Base-by-base conservation (phyloP, 768 basidiomycete species). In the Pulveroboletus sp. region DNA sequence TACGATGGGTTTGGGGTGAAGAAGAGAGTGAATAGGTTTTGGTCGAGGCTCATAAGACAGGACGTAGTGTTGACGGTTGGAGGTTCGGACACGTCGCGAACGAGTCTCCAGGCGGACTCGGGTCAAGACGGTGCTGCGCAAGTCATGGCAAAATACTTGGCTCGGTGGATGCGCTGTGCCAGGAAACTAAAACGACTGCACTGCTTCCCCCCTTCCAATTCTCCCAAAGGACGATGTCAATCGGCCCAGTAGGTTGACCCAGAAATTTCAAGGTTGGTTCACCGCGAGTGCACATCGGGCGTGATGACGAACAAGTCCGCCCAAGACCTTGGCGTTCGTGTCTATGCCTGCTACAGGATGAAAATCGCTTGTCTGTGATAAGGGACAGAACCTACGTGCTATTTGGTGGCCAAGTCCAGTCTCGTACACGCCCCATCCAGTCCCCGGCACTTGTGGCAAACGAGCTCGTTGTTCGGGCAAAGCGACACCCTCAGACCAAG, bases 1-100 rank as follows among this genome's bases (percentile, higher is more conserved):
- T 83, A 76, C 35, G 82, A 76, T 50, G 79, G 68, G 63, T 78
- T 79, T 6, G 80, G 79, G 0, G 77, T 76, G 49, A 90, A 69
- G 55, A 77, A 68, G 47, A 93, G 81, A 3, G 90, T 92, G 71
- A 92, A 93, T 10, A 93, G 72, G 64, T 91, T 92, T 66, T 89
- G 79, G 66, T 92, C 89, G 47, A 93, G 72, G 62, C 87, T 88
- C 89, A 91, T 91, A 26, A 8, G 6, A 21, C 10, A 4, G 11
- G 14, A 11, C 41, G 11, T 7, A 28, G 8, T 6, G 47, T 33
- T 26, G n/a, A 17, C 39, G 15, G 15, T 43, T 15, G 17, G 47
- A 10, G 18, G 12, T 15, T 12, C 14, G 5, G 36, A 14, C 7
- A 41, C 38, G 38, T 46, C 30, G 39, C 10, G 26, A 14, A 24